These are phyloP conservation scores for Cercospora janseana DNA, from an alignment of 2,329 filamentous ascomycete species.

Conservation along the genomic window DNA sequence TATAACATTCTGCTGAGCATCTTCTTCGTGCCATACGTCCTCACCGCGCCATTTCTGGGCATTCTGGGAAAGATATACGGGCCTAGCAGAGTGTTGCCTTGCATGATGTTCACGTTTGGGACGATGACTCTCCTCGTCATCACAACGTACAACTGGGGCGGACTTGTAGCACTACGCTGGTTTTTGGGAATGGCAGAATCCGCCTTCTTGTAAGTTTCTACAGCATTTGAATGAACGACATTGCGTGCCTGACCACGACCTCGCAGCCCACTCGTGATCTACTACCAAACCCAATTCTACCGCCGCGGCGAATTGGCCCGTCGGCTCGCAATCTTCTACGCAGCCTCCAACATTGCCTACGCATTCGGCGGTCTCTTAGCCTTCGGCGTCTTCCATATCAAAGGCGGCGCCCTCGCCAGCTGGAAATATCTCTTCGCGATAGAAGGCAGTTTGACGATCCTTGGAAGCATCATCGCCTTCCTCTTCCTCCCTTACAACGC, in stretches of 20 bases:
- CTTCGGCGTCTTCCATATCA: conserved; percentile 61
- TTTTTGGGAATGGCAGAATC: conserved; percentile 52
- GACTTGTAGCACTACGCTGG: conserved; percentile 66
- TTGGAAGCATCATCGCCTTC: conserved; percentile 61
- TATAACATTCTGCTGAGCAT: conserved; percentile 67
- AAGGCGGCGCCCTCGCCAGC: conserved; percentile 48
- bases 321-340: conserved; percentile 71
- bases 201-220: conserved; percentile 7
- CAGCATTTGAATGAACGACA: too few relatives aligned
- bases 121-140: conserved; percentile 61
- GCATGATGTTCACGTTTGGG: conserved; percentile 64
- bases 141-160: conserved; percentile 59
- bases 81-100: conserved; percentile 57
- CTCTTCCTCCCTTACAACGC: conserved; percentile 67
- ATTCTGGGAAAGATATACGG: conserved; percentile 69
- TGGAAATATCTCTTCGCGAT: conserved; percentile 69
- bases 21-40: conserved; percentile 73
- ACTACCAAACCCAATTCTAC: conserved; percentile 63
- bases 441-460: conserved; percentile 58
- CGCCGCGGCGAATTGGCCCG: conserved; percentile 68
- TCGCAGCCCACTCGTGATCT: conserved; percentile 69
- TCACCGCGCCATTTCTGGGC: conserved; percentile 64
- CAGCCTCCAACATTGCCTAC: conserved; percentile 70
- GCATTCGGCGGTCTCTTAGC: conserved; percentile 62
- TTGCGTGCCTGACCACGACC: conserved; percentile 27